Evolutionary conservation across 371 early-diverging fungal species (phyloP), one percentile per base, ranked within the genome.

Genomic region (Chytridiales sp.): DNA sequence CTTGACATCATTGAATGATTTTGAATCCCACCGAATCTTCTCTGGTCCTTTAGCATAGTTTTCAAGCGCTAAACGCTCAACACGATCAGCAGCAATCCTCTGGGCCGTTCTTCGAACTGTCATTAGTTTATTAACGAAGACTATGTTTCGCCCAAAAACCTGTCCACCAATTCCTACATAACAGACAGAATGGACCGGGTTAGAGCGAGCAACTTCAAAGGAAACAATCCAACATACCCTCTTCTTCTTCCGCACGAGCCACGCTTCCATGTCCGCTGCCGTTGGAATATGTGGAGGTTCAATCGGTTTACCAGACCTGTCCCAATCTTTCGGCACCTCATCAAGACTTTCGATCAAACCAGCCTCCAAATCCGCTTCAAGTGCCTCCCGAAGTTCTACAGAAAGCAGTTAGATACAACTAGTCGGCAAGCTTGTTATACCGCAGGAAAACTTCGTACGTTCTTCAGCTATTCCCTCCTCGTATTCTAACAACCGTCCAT

Each of bases 401-500:
- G 31, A 46, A 8, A 24, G 38, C 9, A 17, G 44, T 41, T 29
- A 34, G 32, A 62, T 71, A 36, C 2, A 50, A 6, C 47, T 30
- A 5, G 24, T 53, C 53, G 17, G 17, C 42, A 3, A 55, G 36
- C 47, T 44, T 41, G 34, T 43, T 34, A 34, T 15, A 32, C 61
- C 47, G 13, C 40, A 49, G 39, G 13, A 39, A 49, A 30, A 44
- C n/a, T 8, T 59, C 43, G 55, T 36, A 38, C 35, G 24, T 39
- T 47, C 64, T 17, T 56, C 24, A 9, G 39, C 2, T 17, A 57
- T 6, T 34, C 40, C 15, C 48, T 77, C 62, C 70, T 97, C 96
- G 66, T 88, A 92, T 59, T 79, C 86, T 47, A 95, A 60, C 43
- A 96, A 70, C 27, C 73, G 68, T 1, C 87, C 92, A 67, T 94